Evolutionary conservation across 2,329 filamentous ascomycete species (phyloP).

Genomic region (Fusarium algeriense): DNA sequence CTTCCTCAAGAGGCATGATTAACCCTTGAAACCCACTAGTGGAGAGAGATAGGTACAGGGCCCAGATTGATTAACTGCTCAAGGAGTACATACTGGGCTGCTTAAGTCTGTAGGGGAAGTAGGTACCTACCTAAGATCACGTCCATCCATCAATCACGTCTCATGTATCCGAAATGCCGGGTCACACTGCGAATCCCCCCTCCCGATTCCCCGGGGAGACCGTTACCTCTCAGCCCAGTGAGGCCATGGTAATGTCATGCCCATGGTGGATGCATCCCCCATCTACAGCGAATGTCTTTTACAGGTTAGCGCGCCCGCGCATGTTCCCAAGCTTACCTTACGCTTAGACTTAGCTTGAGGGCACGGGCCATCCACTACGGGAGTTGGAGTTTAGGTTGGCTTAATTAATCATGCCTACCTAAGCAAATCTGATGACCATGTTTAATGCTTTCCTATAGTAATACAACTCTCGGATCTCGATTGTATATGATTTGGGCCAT

Average conservation of each 20-base stretch:
- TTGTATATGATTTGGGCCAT: background rate
- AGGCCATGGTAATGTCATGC: constrained; percentile 27
- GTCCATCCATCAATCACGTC: constrained; percentile 9
- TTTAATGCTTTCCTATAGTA: background rate
- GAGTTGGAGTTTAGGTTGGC: constrained; percentile 1
- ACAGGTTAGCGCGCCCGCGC: constrained; percentile 1
- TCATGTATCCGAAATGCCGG: constrained; percentile 13
- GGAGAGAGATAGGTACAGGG: constrained; percentile 1
- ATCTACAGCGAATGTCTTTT: background rate
- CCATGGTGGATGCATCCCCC: constrained; percentile 25
- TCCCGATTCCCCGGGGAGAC: constrained; percentile 4
- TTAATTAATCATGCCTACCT: constrained; percentile 35
- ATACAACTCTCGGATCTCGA: constrained; percentile 19
- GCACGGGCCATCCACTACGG: background rate
- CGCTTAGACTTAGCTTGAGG: constrained; percentile 4
- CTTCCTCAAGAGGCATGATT: constrained; percentile 13
- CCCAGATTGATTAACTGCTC: background rate
- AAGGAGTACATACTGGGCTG: background rate
- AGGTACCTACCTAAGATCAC: background rate
- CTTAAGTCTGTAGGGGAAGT: background rate
- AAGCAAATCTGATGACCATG: constrained; percentile 20
- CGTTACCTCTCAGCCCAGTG: constrained; percentile 32
- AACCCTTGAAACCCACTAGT: constrained; percentile 1
- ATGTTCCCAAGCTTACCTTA: constrained; percentile 4
- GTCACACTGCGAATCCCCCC: constrained; percentile 2